phyloP scores from a whole-genome alignment of 2,329 filamentous ascomycete genomes.

The Ramularia endophylla region DNA sequence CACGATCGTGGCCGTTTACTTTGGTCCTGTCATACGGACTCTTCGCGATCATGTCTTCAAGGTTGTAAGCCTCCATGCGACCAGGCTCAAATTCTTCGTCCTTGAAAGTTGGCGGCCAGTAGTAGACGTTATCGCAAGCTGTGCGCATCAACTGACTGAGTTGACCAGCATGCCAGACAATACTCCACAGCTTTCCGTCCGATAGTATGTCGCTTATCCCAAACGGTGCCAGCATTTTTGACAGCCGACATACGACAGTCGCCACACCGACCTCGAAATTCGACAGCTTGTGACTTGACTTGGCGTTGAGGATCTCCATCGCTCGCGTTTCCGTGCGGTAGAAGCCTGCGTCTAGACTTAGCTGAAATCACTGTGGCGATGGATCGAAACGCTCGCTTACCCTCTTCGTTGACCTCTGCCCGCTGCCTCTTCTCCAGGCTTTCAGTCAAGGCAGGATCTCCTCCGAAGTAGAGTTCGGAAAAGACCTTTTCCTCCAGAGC shows the following conservation, averaged over 20 bases:
- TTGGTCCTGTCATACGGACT: slow-evolving; percentile 20
- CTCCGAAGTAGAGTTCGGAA: slow-evolving; percentile 25
- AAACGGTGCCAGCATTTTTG: slow-evolving; percentile 15
- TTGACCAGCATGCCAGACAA: slow-evolving; percentile 18
- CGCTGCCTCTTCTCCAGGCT: slow-evolving; percentile 35
- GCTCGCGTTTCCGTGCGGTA: slow-evolving; percentile 20
- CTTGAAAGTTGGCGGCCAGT: slow-evolving; percentile 29
- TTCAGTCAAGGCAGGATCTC: slow-evolving; percentile 8
- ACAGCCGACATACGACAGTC: no score
- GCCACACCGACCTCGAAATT: no score
- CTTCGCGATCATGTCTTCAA: slow-evolving; percentile 18
- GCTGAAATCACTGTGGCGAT: background rate
- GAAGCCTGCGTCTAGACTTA: slow-evolving; percentile 22
- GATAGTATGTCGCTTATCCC: slow-evolving; percentile 1
- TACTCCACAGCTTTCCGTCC: no score
- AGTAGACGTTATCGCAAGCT: slow-evolving; percentile 22
- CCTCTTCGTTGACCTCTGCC: slow-evolving; percentile 35
- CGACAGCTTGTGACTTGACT: no score
- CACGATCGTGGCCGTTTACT: slow-evolving; percentile 12
- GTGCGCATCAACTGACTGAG: slow-evolving; percentile 21
- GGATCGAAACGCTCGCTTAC: no score
- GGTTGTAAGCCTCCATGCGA: slow-evolving; percentile 26
- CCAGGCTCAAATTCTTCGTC: slow-evolving; percentile 26
- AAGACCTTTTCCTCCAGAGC: slow-evolving; percentile 30
- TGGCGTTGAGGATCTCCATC: no score